Evolutionary conservation across 116 monocot genomes (phyloP).

Genomic region (Trichopus zeylanicus): DNA sequence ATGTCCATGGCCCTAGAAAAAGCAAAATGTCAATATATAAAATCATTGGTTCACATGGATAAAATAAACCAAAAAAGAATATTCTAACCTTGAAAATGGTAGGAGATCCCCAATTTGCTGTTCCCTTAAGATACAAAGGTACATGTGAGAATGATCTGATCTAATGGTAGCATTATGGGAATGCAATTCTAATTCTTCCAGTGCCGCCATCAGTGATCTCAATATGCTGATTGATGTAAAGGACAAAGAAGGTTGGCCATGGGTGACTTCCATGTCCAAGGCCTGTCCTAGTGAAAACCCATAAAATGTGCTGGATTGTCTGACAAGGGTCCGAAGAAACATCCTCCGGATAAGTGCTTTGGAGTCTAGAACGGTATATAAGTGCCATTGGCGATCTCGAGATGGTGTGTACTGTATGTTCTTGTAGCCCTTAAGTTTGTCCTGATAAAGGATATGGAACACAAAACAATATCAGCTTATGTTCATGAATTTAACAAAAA

Average conservation of each 20-base stretch:
- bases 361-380: constrained; percentile 65
- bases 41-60: background rate
- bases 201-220: constrained; percentile 64
- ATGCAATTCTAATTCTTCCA: constrained; percentile 92
- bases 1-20: constrained; percentile 43
- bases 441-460: constrained; percentile 28
- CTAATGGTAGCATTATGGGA: constrained; percentile 62
- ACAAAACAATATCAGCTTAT: background rate
- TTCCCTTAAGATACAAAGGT: constrained; percentile 73
- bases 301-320: constrained; percentile 59
- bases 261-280: constrained; percentile 31
- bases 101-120: constrained; percentile 75
- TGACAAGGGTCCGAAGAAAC: constrained; percentile 91
- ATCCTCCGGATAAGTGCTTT: constrained; percentile 65
- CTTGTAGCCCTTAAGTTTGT: constrained; percentile 79
- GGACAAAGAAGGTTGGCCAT: constrained; percentile 34
- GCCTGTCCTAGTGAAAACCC: constrained; percentile 36
- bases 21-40: background rate
- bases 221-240: constrained; percentile 72
- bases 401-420: constrained; percentile 90
- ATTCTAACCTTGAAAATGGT: constrained; percentile 56
- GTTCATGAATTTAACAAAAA: constrained; percentile 1
- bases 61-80: background rate
- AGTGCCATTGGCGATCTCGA: constrained; percentile 95
- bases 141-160: constrained; percentile 95